phyloP scores from a whole-genome alignment of 2,329 filamentous ascomycete species.

The Stachybotrys chlorohalonatus region DNA sequence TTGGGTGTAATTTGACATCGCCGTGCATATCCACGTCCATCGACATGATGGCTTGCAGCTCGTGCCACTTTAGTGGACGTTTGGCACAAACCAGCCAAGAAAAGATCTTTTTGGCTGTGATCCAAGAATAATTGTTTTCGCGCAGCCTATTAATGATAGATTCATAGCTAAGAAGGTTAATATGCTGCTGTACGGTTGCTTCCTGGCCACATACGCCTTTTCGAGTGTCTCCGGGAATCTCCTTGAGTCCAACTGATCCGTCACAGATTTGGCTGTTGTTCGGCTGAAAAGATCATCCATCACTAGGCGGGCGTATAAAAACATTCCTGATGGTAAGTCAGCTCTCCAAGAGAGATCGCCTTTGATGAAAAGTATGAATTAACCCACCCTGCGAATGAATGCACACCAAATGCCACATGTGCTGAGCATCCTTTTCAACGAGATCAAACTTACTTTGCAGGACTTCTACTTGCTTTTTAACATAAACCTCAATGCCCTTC shows the following conservation, averaged over 20 bases:
- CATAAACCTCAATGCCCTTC: slow-evolving; percentile 2
- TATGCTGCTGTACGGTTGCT: not conserved
- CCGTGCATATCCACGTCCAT: slow-evolving; percentile 7
- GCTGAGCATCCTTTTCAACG: not conserved
- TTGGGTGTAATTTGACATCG: slow-evolving; percentile 10
- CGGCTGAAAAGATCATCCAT: slow-evolving; percentile 17
- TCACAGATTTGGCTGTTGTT: slow-evolving; percentile 2
- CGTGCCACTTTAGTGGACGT: slow-evolving; percentile 28
- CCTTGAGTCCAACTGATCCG: slow-evolving; percentile 4
- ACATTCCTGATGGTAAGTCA: slow-evolving; percentile 13
- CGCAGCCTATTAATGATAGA: slow-evolving; percentile 11
- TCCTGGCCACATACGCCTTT: slow-evolving; percentile 6
- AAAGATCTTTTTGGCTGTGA: slow-evolving; percentile 19
- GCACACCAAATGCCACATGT: not conserved
- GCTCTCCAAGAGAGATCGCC: too few relatives aligned
- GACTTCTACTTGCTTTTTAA: not conserved
- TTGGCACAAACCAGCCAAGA: slow-evolving; percentile 30
- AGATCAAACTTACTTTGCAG: not conserved
- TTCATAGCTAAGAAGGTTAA: slow-evolving; percentile 14
- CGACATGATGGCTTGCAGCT: slow-evolving; percentile 27
- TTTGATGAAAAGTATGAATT: too few relatives aligned
- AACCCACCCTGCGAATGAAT: not conserved
- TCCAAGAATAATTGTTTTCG: slow-evolving; percentile 8
- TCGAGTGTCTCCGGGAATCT: not conserved
- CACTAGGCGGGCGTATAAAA: slow-evolving; percentile 20